Conservation (phyloP, 768 basidiomycete genomes). For the Boletus subparvulus region DNA sequence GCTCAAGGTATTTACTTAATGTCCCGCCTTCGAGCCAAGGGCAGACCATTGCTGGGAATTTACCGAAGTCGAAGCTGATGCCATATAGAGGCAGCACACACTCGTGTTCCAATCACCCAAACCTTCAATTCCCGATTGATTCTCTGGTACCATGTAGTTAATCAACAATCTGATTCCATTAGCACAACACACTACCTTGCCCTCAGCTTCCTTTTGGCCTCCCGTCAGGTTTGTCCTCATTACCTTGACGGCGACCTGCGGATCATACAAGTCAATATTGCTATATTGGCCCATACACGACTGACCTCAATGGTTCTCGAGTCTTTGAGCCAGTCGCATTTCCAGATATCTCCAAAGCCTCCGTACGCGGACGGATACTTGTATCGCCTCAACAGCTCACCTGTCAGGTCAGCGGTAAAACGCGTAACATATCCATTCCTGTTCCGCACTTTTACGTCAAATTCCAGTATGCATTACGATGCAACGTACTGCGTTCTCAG, state of each 20-base stretch:
- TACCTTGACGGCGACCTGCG: constrained; percentile 30
- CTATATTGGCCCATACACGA: background rate
- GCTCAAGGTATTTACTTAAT: constrained; percentile 24
- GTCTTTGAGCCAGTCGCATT: constrained; percentile 23
- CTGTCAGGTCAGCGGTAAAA: constrained; percentile 11
- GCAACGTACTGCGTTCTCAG: constrained; percentile 5
- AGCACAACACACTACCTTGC: constrained; percentile 8
- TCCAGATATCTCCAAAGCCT: constrained; percentile 27
- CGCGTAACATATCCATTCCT: background rate
- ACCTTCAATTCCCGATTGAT: constrained; percentile 18
- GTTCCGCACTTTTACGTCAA: background rate
- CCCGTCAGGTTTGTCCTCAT: constrained; percentile 20
- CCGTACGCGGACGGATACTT: constrained; percentile 25
- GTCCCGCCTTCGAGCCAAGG: constrained; percentile 35
- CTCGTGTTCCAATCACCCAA: constrained; percentile 31
- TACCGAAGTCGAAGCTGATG: constrained; percentile 30
- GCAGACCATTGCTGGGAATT: constrained; percentile 33
- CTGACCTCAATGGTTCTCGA: constrained; percentile 19
- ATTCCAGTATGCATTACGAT: background rate
- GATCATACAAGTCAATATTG: background rate
- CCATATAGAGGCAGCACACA: constrained; percentile 31
- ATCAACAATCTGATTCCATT: background rate
- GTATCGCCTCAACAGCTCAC: constrained; percentile 9
- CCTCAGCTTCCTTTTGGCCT: constrained; percentile 2
- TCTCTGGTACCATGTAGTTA: background rate